Evolutionary conservation across 169 alveolate species (phyloP).

Genomic region (Amoebophrya sp.): DNA sequence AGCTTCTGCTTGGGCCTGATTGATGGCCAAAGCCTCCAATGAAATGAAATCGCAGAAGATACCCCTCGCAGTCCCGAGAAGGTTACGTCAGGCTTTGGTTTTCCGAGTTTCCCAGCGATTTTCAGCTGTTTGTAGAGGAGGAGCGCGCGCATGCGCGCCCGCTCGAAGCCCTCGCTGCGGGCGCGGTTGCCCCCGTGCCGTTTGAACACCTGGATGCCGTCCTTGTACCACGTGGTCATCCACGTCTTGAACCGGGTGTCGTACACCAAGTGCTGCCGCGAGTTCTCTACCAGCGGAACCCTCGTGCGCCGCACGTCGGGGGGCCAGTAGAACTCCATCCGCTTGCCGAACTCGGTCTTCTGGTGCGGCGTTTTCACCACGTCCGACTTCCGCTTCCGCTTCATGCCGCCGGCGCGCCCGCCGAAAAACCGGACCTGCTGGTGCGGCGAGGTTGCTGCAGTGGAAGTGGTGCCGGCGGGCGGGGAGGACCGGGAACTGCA

Average conservation of each 20-base stretch:
- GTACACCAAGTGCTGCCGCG: background rate
- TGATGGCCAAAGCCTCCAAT: too few species aligned
- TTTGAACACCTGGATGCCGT: background rate
- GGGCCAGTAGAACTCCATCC: background rate
- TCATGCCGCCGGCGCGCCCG: background rate
- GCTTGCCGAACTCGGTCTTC: background rate
- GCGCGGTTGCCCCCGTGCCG: background rate
- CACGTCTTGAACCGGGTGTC: background rate
- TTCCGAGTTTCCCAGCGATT: background rate
- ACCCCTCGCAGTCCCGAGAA: background rate
- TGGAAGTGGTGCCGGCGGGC: too few species aligned
- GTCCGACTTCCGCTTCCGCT: background rate
- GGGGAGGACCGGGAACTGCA: too few species aligned
- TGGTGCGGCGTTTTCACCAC: background rate
- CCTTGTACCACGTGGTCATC: background rate
- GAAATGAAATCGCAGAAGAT: too few species aligned
- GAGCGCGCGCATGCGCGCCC: background rate
- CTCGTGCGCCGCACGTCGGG: background rate
- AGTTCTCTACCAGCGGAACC: background rate
- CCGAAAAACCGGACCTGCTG: background rate
- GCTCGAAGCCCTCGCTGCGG: background rate
- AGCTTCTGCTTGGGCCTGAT: too few species aligned
- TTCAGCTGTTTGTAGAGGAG: background rate
- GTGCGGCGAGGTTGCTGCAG: too few species aligned
- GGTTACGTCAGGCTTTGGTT: background rate